phyloP scores from a whole-genome alignment of 768 basidiomycete genomes.

The Boletus rubescentipes region DNA sequence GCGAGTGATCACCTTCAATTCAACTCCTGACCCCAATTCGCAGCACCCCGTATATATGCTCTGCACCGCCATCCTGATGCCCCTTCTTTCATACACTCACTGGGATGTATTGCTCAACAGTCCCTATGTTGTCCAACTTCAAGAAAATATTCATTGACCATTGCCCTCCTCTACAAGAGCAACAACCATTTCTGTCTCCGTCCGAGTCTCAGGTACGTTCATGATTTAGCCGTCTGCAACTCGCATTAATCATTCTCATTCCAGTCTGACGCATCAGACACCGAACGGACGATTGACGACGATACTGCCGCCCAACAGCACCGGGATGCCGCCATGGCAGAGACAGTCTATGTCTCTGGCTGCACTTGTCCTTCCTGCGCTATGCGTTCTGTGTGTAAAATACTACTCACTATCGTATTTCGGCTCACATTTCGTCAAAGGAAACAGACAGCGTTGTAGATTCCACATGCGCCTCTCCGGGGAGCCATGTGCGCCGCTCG shows the following conservation, averaged over 20 bases:
- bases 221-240: background rate
- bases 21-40: conserved; percentile 3
- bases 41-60: background rate
- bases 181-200: background rate
- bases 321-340: background rate
- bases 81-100: background rate
- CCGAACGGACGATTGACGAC: background rate
- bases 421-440: conserved; percentile 16
- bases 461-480: background rate
- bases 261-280: background rate
- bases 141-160: background rate
- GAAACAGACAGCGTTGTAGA: background rate
- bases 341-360: background rate
- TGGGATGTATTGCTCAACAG: background rate
- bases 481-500: background rate
- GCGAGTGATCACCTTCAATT: conserved; percentile 4
- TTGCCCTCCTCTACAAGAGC: background rate
- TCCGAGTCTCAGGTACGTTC: background rate
- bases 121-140: conserved; percentile 15
- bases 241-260: background rate
- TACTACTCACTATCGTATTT: background rate
- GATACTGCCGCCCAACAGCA: background rate
- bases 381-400: conserved; percentile 2
- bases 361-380: background rate
- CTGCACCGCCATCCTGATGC: background rate